Conservation (phyloP, 2,329 filamentous ascomycete genomes). For the Xenoacremonium recifei region DNA sequence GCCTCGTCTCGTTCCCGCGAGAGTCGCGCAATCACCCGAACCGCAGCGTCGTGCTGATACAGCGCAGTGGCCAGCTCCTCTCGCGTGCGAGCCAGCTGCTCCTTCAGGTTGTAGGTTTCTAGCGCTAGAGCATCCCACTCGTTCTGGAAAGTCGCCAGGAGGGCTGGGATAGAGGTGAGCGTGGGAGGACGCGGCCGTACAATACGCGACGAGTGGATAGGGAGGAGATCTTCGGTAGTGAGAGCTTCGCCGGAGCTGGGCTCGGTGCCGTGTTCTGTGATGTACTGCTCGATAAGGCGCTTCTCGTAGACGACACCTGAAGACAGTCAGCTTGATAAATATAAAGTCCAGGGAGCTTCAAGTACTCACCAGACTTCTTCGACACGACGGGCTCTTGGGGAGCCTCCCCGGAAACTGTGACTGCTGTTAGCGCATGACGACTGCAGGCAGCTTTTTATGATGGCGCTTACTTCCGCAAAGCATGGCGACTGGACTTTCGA, state of each 20-base stretch:
- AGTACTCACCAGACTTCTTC: constrained; percentile 78
- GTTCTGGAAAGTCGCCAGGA: constrained; percentile 93
- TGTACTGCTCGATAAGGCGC: constrained; percentile 91
- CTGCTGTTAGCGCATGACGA: constrained; percentile 13
- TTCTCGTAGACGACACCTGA: constrained; percentile 89
- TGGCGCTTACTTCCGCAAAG: constrained; percentile 45
- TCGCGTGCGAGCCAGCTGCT: constrained; percentile 84
- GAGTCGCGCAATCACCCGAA: constrained; percentile 87
- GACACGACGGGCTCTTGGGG: constrained; percentile 94
- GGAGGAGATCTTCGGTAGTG: constrained; percentile 78
- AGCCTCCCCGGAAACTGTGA: constrained; percentile 88
- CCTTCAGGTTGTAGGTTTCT: constrained; percentile 86
- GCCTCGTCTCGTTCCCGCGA: constrained; percentile 93
- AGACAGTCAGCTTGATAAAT: constrained; percentile 11
- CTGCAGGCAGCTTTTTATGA: not conserved
- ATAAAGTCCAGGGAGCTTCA: not conserved
- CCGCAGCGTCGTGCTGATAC: constrained; percentile 97
- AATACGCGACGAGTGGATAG: constrained; percentile 78
- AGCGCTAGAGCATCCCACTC: constrained; percentile 95
- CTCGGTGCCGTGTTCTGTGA: constrained; percentile 89
- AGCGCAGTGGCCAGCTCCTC: constrained; percentile 92
- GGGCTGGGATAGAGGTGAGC: constrained; percentile 91
- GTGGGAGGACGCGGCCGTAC: constrained; percentile 89
- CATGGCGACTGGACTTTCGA: constrained; percentile 36
- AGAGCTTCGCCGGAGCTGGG: constrained; percentile 87